Conservation (phyloP, 1,139 yeast genomes). For the Entelexis paramagnoliae region DNA sequence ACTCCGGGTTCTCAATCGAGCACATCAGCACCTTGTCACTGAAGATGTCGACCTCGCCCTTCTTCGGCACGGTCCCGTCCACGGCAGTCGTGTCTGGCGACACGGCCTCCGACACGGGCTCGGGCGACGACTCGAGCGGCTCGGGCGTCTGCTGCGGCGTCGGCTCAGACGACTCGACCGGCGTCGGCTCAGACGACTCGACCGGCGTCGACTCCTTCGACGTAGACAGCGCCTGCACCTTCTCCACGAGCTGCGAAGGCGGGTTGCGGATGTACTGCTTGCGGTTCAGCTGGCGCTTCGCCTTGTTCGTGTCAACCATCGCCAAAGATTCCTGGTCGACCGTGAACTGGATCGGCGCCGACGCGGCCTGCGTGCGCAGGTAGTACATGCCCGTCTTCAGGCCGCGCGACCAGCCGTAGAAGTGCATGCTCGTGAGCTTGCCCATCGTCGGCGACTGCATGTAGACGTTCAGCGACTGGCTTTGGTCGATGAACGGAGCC, state of each 20-base stretch:
- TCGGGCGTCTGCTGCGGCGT: constrained; percentile 6
- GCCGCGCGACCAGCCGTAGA: constrained; percentile 95
- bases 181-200: not conserved
- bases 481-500: constrained; percentile 87
- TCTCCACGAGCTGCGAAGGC: constrained; percentile 7
- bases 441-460: constrained; percentile 83
- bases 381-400: constrained; percentile 98
- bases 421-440: constrained; percentile 92
- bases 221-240: constrained; percentile 15
- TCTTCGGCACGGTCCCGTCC: constrained; percentile 16
- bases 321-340: constrained; percentile 51
- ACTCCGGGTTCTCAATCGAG: constrained; percentile 91
- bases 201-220: constrained; percentile 1
- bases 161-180: not conserved
- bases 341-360: constrained; percentile 88
- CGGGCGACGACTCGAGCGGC: constrained; percentile 1
- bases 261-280: constrained; percentile 30
- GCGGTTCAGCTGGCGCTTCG: constrained; percentile 28
- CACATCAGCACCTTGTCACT: constrained; percentile 92
- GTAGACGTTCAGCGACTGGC: constrained; percentile 83
- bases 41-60: constrained; percentile 54
- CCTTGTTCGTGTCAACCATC: constrained; percentile 28
- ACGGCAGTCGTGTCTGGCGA: constrained; percentile 18
- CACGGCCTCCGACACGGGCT: constrained; percentile 6
- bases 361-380: constrained; percentile 88